Conservation (phyloP, 2,329 filamentous ascomycete species). For the Penicillium glabrum region DNA sequence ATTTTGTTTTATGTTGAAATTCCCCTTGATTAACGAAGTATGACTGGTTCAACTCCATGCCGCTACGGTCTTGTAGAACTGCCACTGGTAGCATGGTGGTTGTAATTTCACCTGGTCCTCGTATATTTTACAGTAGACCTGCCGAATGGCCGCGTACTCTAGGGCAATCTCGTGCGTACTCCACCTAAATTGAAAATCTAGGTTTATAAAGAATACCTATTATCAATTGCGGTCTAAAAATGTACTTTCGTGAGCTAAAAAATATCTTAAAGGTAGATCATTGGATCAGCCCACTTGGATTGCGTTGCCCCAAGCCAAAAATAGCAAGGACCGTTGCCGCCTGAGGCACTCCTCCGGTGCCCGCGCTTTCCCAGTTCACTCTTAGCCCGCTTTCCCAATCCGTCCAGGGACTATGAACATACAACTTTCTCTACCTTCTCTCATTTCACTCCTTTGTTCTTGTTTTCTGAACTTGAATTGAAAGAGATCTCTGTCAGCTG, state of each 20-base stretch:
- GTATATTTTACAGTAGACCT: not conserved
- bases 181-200: not conserved
- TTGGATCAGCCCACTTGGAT: not conserved
- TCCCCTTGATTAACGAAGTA: constrained; percentile 39
- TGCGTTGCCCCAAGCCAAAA: constrained; percentile 8
- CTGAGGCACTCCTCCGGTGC: constrained; percentile 12
- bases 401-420: constrained; percentile 20
- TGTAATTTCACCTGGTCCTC: not conserved
- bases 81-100: not conserved
- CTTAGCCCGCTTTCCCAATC: constrained; percentile 22
- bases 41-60: constrained; percentile 32
- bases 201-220: not conserved
- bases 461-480: not conserved
- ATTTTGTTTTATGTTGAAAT: constrained; percentile 34
- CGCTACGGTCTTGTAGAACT: constrained; percentile 8
- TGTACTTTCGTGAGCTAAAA: not conserved
- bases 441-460: not conserved
- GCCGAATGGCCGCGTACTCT: not conserved
- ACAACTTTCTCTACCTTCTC: not conserved
- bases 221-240: not conserved
- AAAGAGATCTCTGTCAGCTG: not conserved
- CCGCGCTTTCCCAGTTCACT: not conserved
- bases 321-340: constrained; percentile 5
- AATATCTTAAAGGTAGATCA: not conserved
- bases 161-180: not conserved